Evolutionary conservation across 78 protist genomes (phyloP).

Genomic region (Diacronema lutheri): DNA sequence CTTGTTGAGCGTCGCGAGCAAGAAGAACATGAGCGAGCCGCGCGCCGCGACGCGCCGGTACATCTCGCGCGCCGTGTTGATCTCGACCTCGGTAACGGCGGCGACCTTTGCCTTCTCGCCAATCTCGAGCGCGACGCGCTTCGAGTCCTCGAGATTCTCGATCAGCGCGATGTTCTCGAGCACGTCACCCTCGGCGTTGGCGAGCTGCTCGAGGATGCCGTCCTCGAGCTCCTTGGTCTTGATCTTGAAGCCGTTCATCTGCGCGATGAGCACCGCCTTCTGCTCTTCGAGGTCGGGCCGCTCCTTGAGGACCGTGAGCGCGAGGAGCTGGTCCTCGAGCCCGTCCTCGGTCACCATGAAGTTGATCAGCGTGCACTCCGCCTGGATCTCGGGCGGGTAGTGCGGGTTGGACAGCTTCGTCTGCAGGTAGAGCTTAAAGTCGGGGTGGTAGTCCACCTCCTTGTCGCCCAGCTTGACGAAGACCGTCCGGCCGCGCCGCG

Average conservation of each 20-base stretch:
- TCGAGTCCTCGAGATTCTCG: slow-evolving; percentile 60
- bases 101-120: slow-evolving; percentile 36
- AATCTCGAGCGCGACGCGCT: slow-evolving; percentile 34
- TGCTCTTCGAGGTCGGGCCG: slow-evolving; percentile 61
- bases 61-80: slow-evolving; percentile 46
- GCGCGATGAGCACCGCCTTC: slow-evolving; percentile 33
- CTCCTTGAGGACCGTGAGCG: slow-evolving; percentile 45
- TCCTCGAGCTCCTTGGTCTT: slow-evolving; percentile 50
- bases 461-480: slow-evolving; percentile 52
- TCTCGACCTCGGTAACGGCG: slow-evolving; percentile 38
- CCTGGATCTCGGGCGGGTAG: slow-evolving; percentile 65
- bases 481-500: slow-evolving; percentile 42
- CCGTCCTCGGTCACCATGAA: slow-evolving; percentile 68
- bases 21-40: slow-evolving; percentile 63
- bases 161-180: slow-evolving; percentile 53
- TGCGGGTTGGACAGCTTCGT: slow-evolving; percentile 64
- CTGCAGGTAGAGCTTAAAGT: slow-evolving; percentile 49
- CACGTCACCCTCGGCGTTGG: slow-evolving; percentile 48
- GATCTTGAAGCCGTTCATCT: slow-evolving; percentile 26
- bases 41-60: slow-evolving; percentile 62
- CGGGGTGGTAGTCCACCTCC: slow-evolving; percentile 49
- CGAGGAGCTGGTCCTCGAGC: slow-evolving; percentile 68
- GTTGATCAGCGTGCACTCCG: slow-evolving; percentile 56
- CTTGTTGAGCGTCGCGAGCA: slow-evolving; percentile 24
- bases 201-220: slow-evolving; percentile 43